A percentile compares a stretch with the other conserved stretches of the same genome.
Conservation (phyloP, 345 rosid genomes). For the Hibiscus mutabilis region DNA sequence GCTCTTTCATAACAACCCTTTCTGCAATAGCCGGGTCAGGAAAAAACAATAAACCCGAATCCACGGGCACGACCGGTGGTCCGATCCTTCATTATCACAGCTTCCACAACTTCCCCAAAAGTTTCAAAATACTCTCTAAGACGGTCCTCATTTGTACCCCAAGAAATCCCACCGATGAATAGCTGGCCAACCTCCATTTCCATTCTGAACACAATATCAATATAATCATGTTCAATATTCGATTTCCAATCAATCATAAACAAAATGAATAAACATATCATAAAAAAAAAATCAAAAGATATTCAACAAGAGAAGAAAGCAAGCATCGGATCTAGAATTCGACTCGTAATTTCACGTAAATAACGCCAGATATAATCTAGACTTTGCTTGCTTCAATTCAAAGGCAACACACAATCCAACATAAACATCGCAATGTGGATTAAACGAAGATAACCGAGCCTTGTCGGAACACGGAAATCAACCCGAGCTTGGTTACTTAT, state of each 20-base stretch:
- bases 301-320: neutral
- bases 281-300: neutral
- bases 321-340: conserved; percentile 21
- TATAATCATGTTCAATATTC: conserved; percentile 1
- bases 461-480: conserved; percentile 15
- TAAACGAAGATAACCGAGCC: conserved; percentile 31
- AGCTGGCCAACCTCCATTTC: conserved; percentile 86
- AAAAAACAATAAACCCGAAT: conserved; percentile 82
- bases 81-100: conserved; percentile 91
- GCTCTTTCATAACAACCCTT: conserved; percentile 67
- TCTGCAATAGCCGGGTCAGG: conserved; percentile 76
- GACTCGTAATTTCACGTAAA: neutral
- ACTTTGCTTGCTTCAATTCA: neutral
- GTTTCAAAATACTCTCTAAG: conserved; percentile 71
- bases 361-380: conserved; percentile 4
- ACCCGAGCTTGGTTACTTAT: conserved; percentile 26
- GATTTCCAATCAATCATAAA: conserved; percentile 9
- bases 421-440: conserved; percentile 33
- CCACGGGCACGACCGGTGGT: conserved; percentile 95
- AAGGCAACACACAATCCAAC: conserved; percentile 19
- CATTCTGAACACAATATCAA: conserved; percentile 36
- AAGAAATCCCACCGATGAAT: conserved; percentile 88
- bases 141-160: conserved; percentile 91
- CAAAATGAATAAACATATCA: neutral
- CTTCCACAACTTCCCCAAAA: conserved; percentile 78